Evolutionary conservation across 108 stramenopile species (phyloP), one percentile per base, ranked within the genome.

Genomic region (Skeletonema potamos): DNA sequence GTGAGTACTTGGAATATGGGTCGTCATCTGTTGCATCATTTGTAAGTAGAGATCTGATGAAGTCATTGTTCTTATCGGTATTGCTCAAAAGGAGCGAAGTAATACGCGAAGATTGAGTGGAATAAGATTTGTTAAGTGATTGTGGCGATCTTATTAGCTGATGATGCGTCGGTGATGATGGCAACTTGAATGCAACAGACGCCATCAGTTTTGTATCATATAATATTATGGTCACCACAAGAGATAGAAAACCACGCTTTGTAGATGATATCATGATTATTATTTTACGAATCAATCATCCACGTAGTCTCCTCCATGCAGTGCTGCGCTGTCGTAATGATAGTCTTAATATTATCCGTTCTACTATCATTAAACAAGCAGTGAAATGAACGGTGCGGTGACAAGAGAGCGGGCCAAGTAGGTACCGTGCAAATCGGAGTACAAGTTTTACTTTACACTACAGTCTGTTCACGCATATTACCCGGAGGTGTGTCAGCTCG

Each of bases 1-100:
- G 89, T 12, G 89, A 88, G 68, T 65, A 83, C 51, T 36, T 41
- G 1, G 66, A 73, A 57, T 56, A 73, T 33, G 77, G 76, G 65
- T 70, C 70, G 39, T 68, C 37, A 61, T 68, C 67, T 2, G 6
- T 30, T 32, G 73, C 67, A 46, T 29, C 57, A 30, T 51, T 62
- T 33, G 34, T 24, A 18, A 70, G 59, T 32, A 70, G 44, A 18
- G 58, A 46, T 28, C 33, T 62, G 22, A 70, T 44, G 28, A 70
- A 37, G 6, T 57, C 37, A 34, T 70, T 44, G 26, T 70, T 58
- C 1, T 11, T 18, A 0, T 51, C 48, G 6, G 48, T 24, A 51
- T 22, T 51, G 48, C 48, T 51, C 8, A 20, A 51, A 22, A 51
- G 48, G 8, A 51, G 6, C 9, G 48, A 51, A 6, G 46, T 48